Conservation (phyloP, 352 stramenopile species). For the Globisporangium yorkense region DNA sequence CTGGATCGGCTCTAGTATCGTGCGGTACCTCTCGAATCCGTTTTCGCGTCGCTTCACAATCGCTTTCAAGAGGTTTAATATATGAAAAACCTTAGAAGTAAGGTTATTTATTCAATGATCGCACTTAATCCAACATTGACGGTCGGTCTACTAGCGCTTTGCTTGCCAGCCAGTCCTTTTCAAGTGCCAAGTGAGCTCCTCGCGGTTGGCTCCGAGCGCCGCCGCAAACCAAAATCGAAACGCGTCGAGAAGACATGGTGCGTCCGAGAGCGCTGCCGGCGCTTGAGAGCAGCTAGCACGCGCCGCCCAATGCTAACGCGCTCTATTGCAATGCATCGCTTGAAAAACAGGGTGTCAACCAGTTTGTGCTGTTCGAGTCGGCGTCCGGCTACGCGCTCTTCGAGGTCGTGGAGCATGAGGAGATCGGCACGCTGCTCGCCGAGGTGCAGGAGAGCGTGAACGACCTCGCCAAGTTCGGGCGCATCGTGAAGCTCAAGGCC, state of each 20-base stretch:
- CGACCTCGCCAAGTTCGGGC: conserved; percentile 94
- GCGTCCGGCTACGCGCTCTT: conserved; percentile 98
- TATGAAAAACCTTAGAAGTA: neutral
- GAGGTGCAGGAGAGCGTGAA: conserved; percentile 91
- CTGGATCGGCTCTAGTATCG: too few relatives aligned
- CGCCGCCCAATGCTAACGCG: too few relatives aligned
- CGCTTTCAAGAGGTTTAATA: conserved; percentile 3
- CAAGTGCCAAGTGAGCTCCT: neutral
- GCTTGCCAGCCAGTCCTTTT: conserved; percentile 1
- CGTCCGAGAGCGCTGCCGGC: neutral
- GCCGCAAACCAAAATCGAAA: conserved; percentile 15
- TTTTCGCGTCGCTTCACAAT: neutral
- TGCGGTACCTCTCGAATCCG: neutral
- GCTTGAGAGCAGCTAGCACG: too few relatives aligned
- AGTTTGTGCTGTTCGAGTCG: conserved; percentile 95
- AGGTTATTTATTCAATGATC: neutral
- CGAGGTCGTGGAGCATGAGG: conserved; percentile 97
- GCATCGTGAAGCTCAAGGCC: conserved; percentile 98
- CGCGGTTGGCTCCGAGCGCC: conserved; percentile 8
- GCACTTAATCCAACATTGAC: neutral
- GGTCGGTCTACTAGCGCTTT: too few relatives aligned
- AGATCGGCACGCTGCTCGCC: conserved; percentile 89
- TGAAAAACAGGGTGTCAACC: conserved; percentile 44
- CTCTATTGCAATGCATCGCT: too few relatives aligned
- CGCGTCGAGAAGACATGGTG: conserved; percentile 14